These are phyloP conservation scores for Pseudevernia furfuracea DNA, from an alignment of 495 filamentous ascomycete genomes.

Conservation along the genomic window DNA sequence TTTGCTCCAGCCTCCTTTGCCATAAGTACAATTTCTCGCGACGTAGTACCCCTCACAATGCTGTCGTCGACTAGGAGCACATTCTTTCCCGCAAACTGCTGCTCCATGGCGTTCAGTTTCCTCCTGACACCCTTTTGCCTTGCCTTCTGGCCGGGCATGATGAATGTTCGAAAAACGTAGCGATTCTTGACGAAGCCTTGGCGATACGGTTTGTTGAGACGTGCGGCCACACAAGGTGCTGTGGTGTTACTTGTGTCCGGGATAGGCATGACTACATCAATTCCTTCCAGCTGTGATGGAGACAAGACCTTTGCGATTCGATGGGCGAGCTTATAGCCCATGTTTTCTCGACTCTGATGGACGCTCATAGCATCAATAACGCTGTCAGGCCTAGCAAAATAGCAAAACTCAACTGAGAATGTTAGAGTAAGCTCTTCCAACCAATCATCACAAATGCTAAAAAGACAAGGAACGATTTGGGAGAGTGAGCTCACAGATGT, in stretches of 20 bases:
- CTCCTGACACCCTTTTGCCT: slow-evolving; percentile 2
- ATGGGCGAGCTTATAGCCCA: slow-evolving; percentile 85
- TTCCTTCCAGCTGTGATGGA: slow-evolving; percentile 70
- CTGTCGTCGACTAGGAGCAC: slow-evolving; percentile 11
- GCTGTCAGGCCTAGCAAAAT: slow-evolving; percentile 37
- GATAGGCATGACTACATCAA: slow-evolving; percentile 87
- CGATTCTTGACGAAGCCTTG: slow-evolving; percentile 54
- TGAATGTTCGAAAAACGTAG: slow-evolving; percentile 8
- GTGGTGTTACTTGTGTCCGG: slow-evolving; percentile 82
- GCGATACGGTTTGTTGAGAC: slow-evolving; percentile 69
- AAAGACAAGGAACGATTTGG: slow-evolving; percentile 51
- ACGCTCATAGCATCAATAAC: slow-evolving; percentile 75
- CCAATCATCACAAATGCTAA: too few species aligned
- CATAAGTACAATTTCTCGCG: slow-evolving; percentile 2
- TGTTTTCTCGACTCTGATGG: slow-evolving; percentile 77
- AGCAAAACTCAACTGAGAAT: slow-evolving; percentile 51
- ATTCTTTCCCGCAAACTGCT: slow-evolving; percentile 6
- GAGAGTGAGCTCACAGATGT: slow-evolving; percentile 37
- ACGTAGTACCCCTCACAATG: slow-evolving; percentile 9
- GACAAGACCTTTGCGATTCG: slow-evolving; percentile 69
- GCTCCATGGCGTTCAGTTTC: slow-evolving; percentile 9
- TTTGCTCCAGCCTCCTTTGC: slow-evolving; percentile 10
- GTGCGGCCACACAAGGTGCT: slow-evolving; percentile 63
- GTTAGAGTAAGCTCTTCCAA: slow-evolving; percentile 28
- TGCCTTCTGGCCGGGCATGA: background rate